These are phyloP conservation scores for Debaryomyces prosopidis DNA, from an alignment of 805 yeast genomes.

Conservation along the genomic window DNA sequence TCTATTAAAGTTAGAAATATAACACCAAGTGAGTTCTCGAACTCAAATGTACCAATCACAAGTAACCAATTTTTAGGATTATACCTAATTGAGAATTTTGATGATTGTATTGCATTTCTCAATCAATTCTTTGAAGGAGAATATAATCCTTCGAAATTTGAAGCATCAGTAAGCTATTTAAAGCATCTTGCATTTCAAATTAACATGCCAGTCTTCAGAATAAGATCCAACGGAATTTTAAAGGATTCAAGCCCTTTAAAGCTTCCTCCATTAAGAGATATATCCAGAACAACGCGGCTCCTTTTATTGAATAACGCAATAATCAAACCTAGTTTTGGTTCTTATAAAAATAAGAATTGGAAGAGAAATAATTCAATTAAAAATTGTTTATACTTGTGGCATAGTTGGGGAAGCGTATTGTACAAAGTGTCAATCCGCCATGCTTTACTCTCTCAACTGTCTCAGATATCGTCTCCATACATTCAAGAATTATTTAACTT, in stretches of 20 bases:
- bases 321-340: slow-evolving; percentile 1
- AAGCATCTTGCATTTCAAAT: slow-evolving; percentile 1
- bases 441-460: slow-evolving; percentile 1
- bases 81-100: neutral
- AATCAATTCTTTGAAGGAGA: neutral
- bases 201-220: slow-evolving; percentile 2
- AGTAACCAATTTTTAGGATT: neutral
- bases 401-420: slow-evolving; percentile 2
- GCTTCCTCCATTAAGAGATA: slow-evolving; percentile 9
- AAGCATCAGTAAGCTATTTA: neutral
- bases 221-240: neutral
- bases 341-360: slow-evolving; percentile 4
- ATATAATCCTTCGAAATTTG: neutral
- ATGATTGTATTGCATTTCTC: neutral
- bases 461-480: slow-evolving; percentile 2
- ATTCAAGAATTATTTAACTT: slow-evolving; percentile 5
- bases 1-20: neutral
- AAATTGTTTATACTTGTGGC: neutral
- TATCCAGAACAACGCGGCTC: slow-evolving; percentile 3
- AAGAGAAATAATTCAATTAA: neutral
- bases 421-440: slow-evolving; percentile 5
- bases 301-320: slow-evolving; percentile 5
- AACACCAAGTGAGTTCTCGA: neutral
- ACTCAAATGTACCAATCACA: neutral
- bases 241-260: neutral